phyloP scores from a whole-genome alignment of 2,329 filamentous ascomycete genomes.

The Zopfia rhizophila region DNA sequence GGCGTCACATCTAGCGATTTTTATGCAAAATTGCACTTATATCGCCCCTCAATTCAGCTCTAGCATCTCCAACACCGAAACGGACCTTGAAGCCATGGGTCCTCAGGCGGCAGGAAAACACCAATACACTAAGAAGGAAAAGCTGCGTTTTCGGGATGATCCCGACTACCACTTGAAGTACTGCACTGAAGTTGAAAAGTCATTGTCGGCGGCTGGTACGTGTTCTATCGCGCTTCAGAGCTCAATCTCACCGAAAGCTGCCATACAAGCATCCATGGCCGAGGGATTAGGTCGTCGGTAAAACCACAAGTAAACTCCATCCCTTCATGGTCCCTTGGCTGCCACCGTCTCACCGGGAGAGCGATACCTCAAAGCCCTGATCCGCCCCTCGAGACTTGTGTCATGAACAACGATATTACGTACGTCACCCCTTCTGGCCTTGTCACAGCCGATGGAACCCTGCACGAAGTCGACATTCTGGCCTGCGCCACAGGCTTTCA shows the following conservation, averaged over 20 bases:
- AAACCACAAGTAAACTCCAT: conserved; percentile 7
- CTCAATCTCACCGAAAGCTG: background rate
- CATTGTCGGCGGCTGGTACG: conserved; percentile 34
- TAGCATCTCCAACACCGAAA: conserved; percentile 54
- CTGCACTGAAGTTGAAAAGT: conserved; percentile 36
- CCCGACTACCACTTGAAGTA: conserved; percentile 52
- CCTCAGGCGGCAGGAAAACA: conserved; percentile 54
- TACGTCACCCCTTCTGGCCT: conserved; percentile 14
- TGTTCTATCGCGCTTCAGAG: conserved; percentile 46
- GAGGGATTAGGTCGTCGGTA: conserved; percentile 5
- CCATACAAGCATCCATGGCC: conserved; percentile 39
- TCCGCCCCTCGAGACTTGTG: conserved; percentile 1
- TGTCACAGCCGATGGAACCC: conserved; percentile 7
- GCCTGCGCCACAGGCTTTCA: conserved; percentile 20
- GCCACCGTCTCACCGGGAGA: conserved; percentile 12
- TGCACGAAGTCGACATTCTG: conserved; percentile 23
- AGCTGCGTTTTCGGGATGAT: conserved; percentile 51
- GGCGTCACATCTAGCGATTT: conserved; percentile 54
- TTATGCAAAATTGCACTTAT: conserved; percentile 56
- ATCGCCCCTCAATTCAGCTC: conserved; percentile 57
- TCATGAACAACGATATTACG: conserved; percentile 7
- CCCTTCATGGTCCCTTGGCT: conserved; percentile 8
- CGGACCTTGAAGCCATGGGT: conserved; percentile 50
- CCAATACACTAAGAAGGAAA: conserved; percentile 52
- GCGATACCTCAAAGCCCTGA: conserved; percentile 18